A percentile compares a stretch with the other conserved stretches of the same genome.
Conservation (phyloP, 2,329 filamentous ascomycete species). For the Fusarium sublunatum region DNA sequence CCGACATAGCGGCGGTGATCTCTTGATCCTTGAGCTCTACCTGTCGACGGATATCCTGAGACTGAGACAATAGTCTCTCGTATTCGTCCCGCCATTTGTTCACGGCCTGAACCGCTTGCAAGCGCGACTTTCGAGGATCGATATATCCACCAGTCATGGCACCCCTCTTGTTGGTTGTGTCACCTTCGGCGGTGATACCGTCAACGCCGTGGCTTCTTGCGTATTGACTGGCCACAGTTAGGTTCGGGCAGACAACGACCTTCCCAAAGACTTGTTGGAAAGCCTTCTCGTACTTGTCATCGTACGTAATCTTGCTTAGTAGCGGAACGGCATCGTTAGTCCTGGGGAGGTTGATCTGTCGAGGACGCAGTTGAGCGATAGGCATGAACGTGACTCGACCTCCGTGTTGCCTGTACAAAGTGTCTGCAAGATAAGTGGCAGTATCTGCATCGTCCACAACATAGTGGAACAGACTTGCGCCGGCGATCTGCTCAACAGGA, state of each 20-base stretch:
- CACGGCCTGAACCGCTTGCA: slow-evolving; percentile 84
- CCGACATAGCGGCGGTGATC: slow-evolving; percentile 86
- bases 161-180: slow-evolving; percentile 93
- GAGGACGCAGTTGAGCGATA: slow-evolving; percentile 80
- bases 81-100: slow-evolving; percentile 80
- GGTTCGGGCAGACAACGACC: slow-evolving; percentile 91
- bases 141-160: slow-evolving; percentile 95
- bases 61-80: slow-evolving; percentile 73
- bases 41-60: slow-evolving; percentile 73
- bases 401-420: slow-evolving; percentile 80
- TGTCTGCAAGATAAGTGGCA: slow-evolving; percentile 82
- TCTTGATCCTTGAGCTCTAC: slow-evolving; percentile 87
- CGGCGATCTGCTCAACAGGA: slow-evolving; percentile 92
- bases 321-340: slow-evolving; percentile 89
- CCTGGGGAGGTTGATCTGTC: slow-evolving; percentile 80
- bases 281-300: slow-evolving; percentile 80
- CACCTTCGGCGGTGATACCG: slow-evolving; percentile 93
- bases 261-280: slow-evolving; percentile 97
- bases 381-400: slow-evolving; percentile 96
- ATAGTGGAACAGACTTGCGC: slow-evolving; percentile 93
- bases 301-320: slow-evolving; percentile 84
- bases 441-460: slow-evolving; percentile 93
- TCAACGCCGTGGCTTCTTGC: slow-evolving; percentile 91
- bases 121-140: slow-evolving; percentile 83
- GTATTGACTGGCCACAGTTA: slow-evolving; percentile 89